phyloP scores from a whole-genome alignment of 805 yeast species.

The Starmerella cellae region DNA sequence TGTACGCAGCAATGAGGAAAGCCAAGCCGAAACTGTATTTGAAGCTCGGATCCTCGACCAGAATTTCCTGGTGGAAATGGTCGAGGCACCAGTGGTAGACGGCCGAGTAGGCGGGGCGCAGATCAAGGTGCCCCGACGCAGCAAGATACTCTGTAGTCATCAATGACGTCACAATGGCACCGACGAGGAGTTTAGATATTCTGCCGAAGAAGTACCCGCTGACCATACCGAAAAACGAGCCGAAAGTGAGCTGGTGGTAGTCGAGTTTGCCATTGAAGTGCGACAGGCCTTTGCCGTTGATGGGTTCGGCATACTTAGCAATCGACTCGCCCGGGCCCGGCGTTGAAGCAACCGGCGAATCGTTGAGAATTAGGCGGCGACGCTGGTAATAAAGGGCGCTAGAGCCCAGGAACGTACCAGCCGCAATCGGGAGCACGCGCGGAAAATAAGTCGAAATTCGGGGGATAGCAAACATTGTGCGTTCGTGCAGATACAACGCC shows the following conservation, averaged over 20 bases:
- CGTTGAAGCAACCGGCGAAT: background rate
- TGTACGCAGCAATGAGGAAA: conserved; percentile 26
- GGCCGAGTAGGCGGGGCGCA: conserved; percentile 17
- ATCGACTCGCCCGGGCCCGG: conserved; percentile 15
- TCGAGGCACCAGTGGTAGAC: conserved; percentile 24
- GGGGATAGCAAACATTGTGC: conserved; percentile 6
- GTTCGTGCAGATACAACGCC: no score
- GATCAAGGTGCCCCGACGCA: conserved; percentile 35
- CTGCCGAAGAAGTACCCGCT: conserved; percentile 51
- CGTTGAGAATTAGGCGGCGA: conserved; percentile 11
- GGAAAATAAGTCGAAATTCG: conserved; percentile 6
- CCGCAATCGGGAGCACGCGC: conserved; percentile 7
- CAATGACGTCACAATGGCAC: conserved; percentile 36
- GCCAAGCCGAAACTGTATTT: conserved; percentile 40
- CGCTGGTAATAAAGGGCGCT: conserved; percentile 2
- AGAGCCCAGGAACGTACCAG: conserved; percentile 8
- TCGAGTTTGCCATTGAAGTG: conserved; percentile 29
- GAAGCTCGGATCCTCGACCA: conserved; percentile 48
- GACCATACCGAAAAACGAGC: conserved; percentile 48
- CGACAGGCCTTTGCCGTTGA: conserved; percentile 14
- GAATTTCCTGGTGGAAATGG: conserved; percentile 34
- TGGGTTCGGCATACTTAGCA: conserved; percentile 15
- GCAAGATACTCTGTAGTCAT: conserved; percentile 41
- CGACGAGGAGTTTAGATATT: conserved; percentile 41
- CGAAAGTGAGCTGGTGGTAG: conserved; percentile 50